Conservation (phyloP, 352 stramenopile genomes). For the Pythium periplocum region DNA sequence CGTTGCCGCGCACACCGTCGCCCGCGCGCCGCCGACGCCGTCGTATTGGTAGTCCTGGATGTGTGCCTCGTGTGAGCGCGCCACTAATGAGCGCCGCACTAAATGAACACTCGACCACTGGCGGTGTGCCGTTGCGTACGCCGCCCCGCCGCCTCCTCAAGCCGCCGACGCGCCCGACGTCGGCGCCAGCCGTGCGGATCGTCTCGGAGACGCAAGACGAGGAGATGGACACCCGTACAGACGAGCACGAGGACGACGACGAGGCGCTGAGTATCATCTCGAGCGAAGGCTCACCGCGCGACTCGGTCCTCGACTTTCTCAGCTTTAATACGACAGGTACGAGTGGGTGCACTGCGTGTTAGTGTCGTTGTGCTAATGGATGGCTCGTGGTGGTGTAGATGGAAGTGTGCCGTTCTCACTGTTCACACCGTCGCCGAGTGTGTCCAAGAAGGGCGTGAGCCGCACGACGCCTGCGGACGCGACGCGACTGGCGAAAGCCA, state of each 20-base stretch:
- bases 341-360: background rate
- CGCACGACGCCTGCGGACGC: too few relatives aligned
- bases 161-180: too few relatives aligned
- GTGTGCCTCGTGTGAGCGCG: conserved; percentile 5
- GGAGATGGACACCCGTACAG: conserved; percentile 2
- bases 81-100: background rate
- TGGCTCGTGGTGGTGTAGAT: conserved; percentile 6
- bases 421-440: conserved; percentile 39
- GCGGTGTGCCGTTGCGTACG: conserved; percentile 4
- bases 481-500: conserved; percentile 7
- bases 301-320: conserved; percentile 40
- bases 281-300: conserved; percentile 20
- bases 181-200: too few relatives aligned
- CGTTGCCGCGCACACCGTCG: conserved; percentile 9
- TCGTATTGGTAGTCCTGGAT: conserved; percentile 16
- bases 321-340: conserved; percentile 21
- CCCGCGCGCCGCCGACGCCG: conserved; percentile 16
- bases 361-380: background rate
- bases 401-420: conserved; percentile 33
- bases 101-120: too few relatives aligned
- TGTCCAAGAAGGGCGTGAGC: too few relatives aligned
- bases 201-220: conserved; percentile 10
- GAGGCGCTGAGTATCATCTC: conserved; percentile 53
- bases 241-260: conserved; percentile 18
- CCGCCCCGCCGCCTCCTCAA: conserved; percentile 4